Conservation (phyloP, 306 rosid genomes). For the Cyclanthera cordifolia region DNA sequence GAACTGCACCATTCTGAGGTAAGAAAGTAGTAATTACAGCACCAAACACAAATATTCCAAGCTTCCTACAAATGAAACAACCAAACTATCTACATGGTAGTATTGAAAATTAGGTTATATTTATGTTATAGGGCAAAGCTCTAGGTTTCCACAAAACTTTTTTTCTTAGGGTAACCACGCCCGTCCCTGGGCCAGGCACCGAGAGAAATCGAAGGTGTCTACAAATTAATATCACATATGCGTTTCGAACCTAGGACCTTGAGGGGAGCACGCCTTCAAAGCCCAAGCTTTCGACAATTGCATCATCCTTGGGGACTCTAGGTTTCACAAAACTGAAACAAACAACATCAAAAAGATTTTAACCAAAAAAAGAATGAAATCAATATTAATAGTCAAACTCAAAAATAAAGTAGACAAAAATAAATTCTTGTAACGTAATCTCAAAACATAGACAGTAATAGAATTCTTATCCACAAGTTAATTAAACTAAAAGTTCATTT, state of each 20-base stretch:
- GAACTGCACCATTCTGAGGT: constrained; percentile 58
- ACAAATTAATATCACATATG: no score
- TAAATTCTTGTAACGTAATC: background rate
- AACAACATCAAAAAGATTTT: background rate
- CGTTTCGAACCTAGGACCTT: no score
- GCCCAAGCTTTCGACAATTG: no score
- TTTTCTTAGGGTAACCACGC: no score
- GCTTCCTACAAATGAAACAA: constrained; percentile 4
- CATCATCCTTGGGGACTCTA: no score
- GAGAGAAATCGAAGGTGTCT: no score
- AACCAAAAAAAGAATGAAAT: background rate
- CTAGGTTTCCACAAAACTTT: background rate
- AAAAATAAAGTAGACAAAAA: background rate
- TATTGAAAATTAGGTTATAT: background rate
- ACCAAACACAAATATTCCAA: background rate
- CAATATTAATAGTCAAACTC: background rate
- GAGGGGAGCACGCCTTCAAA: no score
- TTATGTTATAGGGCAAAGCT: background rate
- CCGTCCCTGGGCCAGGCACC: no score
- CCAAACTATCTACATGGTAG: background rate
- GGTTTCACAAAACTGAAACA: background rate
- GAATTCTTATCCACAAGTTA: background rate
- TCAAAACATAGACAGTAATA: background rate
- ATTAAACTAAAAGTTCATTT: background rate
- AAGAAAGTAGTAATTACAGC: constrained; percentile 20